Base-by-base conservation (phyloP, 164 flowering plant species). In the Annona cherimola region DNA sequence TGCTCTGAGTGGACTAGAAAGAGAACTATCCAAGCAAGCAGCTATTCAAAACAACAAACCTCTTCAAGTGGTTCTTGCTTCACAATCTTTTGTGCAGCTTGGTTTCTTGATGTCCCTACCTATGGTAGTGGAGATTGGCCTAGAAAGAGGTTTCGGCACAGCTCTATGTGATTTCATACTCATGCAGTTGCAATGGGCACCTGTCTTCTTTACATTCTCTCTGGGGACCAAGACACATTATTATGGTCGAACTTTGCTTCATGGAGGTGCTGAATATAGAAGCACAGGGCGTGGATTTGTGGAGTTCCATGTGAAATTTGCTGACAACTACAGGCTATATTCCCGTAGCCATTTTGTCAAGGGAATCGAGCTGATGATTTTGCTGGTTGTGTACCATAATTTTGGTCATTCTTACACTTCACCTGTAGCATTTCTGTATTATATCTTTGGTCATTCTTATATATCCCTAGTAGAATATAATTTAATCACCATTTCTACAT, bases 211-310 rank as follows among this genome's bases (percentile, higher is more conserved):
- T 79, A 96, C 99, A 4, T 95, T 95, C 68, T 91, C 98, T 69
- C 90, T 95, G n/a, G 99, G 99, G 46, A 95, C 99, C 16, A 93
- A 90, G 77, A 88, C 96, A 67, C 99, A 96, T 71, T 96, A 93
- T 73, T 93, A 86, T 77, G 99, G 99, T 63, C 84, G 99, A 76
- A 96, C 98, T 5, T 78, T 96, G 60, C 95, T 96, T 69, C 98
- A 96, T 80, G 98, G 99, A 19, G 98, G 98, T 79, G 98, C 98
- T 46, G 89, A 93, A 74, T 96, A 96, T 70, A 83, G 96, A 75
- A 81, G 90, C 3, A 96, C 99, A 4, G 99, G 99, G 41, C 90
- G 98, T 63, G 99, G 99, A 1, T 95, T 95, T 84, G 99, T 93
- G 67, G 99, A 93, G 74, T 90, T 92, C 67, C 99, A 93, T 83